These are phyloP conservation scores for Macroventuria anomochaeta DNA, from an alignment of 2,329 filamentous ascomycete genomes.

Conservation along the genomic window DNA sequence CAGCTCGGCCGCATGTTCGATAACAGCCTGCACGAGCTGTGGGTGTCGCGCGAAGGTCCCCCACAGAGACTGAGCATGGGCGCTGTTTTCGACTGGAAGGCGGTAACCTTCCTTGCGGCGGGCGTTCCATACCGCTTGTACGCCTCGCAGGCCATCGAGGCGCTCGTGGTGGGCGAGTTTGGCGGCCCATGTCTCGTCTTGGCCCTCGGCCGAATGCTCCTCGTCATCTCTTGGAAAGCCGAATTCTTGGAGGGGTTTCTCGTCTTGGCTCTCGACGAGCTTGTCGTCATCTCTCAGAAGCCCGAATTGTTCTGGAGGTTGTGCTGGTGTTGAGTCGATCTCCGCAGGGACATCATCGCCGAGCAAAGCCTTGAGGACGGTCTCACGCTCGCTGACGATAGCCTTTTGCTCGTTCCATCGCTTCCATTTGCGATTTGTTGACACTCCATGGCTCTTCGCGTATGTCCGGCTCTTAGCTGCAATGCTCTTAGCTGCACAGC, in stretches of 20 bases:
- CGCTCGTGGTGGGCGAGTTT: conserved; percentile 52
- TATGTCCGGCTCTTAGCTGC: conserved; percentile 22
- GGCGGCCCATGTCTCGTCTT: conserved; percentile 49
- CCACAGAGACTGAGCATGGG: conserved; percentile 55
- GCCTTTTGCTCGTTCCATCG: conserved; percentile 20
- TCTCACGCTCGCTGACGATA: conserved; percentile 11
- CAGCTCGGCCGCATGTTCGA: conserved; percentile 52
- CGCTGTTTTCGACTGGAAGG: conserved; percentile 49
- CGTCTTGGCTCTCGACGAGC: neutral
- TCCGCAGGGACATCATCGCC: conserved; percentile 11
- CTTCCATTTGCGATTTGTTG: conserved; percentile 21
- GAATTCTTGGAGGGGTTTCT: neutral
- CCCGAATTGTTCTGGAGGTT: neutral
- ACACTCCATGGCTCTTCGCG: conserved; percentile 9
- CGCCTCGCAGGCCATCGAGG: conserved; percentile 50
- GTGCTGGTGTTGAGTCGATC: neutral
- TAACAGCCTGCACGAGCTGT: conserved; percentile 46
- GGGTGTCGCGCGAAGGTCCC: conserved; percentile 50
- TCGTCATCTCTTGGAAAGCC: neutral
- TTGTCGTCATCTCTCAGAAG: conserved; percentile 15
- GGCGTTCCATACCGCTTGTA: conserved; percentile 53
- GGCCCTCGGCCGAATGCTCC: neutral
- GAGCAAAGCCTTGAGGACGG: conserved; percentile 17
- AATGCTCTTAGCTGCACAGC: conserved; percentile 22
- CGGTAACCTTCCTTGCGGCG: conserved; percentile 46